Conservation (phyloP, 305 asterid genomes). For the Salvia sclarea region DNA sequence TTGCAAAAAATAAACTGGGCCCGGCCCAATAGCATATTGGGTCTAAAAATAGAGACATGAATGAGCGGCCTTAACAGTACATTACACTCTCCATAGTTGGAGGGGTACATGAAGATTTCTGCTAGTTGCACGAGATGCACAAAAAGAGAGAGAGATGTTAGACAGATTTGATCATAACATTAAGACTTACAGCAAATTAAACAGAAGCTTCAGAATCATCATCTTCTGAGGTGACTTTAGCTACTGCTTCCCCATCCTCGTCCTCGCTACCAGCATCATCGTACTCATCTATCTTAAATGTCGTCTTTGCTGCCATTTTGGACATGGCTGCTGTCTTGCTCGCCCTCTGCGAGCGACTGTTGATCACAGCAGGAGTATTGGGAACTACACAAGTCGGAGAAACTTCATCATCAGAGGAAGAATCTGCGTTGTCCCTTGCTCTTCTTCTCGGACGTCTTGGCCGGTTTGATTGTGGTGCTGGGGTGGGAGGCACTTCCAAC, state of each 20-base stretch:
- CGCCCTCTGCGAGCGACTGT: conserved; percentile 79
- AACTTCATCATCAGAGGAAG: conserved; percentile 67
- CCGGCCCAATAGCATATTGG: conserved; percentile 23
- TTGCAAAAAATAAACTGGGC: background rate
- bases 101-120: conserved; percentile 4
- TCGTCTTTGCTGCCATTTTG: conserved; percentile 53
- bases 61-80: background rate
- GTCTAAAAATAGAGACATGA: background rate
- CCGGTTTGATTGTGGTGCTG: conserved; percentile 60
- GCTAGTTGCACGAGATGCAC: conserved; percentile 36
- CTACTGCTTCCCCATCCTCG: conserved; percentile 52
- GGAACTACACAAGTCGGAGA: conserved; percentile 67
- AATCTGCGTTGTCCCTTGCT: conserved; percentile 46
- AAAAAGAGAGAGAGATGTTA: background rate
- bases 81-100: background rate
- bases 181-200: conserved; percentile 8
- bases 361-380: conserved; percentile 38
- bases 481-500: conserved; percentile 63
- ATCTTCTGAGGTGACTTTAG: conserved; percentile 69
- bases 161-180: background rate
- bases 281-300: conserved; percentile 56
- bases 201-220: conserved; percentile 48
- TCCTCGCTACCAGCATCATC: conserved; percentile 42
- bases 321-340: conserved; percentile 85
- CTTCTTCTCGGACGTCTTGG: conserved; percentile 57